A percentile compares a stretch with the other conserved stretches of the same genome.
These are phyloP conservation scores for Euphorbia tirucalli DNA, from an alignment of 345 rosid genomes.

Conservation along the genomic window DNA sequence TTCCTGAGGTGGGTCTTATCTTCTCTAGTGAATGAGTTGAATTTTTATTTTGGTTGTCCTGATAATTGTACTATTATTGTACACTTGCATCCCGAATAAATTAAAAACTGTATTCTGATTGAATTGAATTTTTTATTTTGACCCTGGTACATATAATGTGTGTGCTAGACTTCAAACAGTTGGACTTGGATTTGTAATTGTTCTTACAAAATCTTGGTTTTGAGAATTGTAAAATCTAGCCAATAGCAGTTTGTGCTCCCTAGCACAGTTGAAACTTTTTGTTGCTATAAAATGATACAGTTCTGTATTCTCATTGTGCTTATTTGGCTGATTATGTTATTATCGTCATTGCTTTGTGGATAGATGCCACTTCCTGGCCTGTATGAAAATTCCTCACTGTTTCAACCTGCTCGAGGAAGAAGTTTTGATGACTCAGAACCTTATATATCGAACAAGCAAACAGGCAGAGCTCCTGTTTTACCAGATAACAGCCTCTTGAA, in stretches of 20 bases:
- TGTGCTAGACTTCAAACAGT: neutral
- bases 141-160: neutral
- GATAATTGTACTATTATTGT: neutral
- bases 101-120: neutral
- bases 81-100: neutral
- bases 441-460: constrained; percentile 52
- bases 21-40: neutral
- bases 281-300: neutral
- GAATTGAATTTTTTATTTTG: neutral
- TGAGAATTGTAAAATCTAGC: neutral
- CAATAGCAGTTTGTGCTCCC: neutral
- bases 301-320: constrained; percentile 7
- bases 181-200: neutral
- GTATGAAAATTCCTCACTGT: constrained; percentile 57
- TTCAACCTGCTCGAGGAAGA: constrained; percentile 65
- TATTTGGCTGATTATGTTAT: constrained; percentile 1
- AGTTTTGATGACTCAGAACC: constrained; percentile 85
- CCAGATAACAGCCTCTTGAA: constrained; percentile 65
- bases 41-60: neutral
- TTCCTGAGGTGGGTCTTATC: constrained; percentile 71
- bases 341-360: constrained; percentile 11
- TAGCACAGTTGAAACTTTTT: constrained; percentile 1
- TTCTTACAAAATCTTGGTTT: neutral
- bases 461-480: constrained; percentile 57
- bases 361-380: constrained; percentile 66